Evolutionary conservation across 768 basidiomycete genomes (phyloP), one percentile per base, ranked within the genome.

Genomic region (Boletus huronensis): DNA sequence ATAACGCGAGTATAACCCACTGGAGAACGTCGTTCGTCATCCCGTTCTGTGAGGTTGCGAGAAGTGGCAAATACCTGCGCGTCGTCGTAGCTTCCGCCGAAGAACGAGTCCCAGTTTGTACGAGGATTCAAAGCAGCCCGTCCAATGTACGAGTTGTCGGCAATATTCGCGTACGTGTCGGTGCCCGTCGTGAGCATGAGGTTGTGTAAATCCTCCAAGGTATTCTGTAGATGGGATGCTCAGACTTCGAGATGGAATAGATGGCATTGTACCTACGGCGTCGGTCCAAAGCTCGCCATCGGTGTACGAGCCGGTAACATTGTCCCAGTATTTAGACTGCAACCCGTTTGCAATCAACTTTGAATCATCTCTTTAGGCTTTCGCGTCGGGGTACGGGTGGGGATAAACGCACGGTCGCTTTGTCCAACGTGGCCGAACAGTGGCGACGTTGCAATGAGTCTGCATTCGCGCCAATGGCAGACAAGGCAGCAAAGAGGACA

Each of bases 1-100:
- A 82, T 9, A 82, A 64, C 9, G 79, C 74, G n/a, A 82, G 66
- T 32, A 82, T 76, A 36, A 82, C 68, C 82, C 82, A 84, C 81
- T 83, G 43, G 23, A 41, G 25, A 29, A 23, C 5, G 13, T 7
- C 25, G 6, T n/a, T 39, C 36, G 40, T 36, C 40, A n/a, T 34
- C 28, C 34, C 6, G 21, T 17, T 13, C 13, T 13, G 14, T 21
- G 11, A 19, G 8, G 6, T 16, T 8, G 3, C 3, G 7, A 38
- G 29, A 32, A 17, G 23, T 41, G 14, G 7, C 0, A 64, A 70
- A 43, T 61, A 82, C 79, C 57, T 76, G 75, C 14, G 82, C 77
- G 56, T 83, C 80, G 55, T 82, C 82, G 47, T 80, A 79, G 55
- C 75, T 78, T 42, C 80, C 82, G 4, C 55, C 71, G 21, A 82